These are phyloP conservation scores for Biscutella laevigata DNA, from an alignment of 441 rosid genomes.

Conservation along the genomic window DNA sequence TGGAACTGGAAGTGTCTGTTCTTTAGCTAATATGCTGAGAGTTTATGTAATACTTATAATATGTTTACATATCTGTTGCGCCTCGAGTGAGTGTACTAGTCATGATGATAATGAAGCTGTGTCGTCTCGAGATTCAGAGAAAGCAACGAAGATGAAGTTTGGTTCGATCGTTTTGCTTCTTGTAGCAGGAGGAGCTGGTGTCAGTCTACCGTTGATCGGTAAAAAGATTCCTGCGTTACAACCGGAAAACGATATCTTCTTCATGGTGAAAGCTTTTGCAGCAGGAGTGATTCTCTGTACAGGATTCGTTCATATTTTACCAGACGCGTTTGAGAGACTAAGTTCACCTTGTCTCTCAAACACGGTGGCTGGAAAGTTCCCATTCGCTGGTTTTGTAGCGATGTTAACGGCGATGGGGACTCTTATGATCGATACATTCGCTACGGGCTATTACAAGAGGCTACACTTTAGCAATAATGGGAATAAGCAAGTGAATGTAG, in stretches of 20 bases:
- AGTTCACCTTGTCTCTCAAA: conserved; percentile 34
- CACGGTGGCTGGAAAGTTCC: conserved; percentile 34
- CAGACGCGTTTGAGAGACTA: conserved; percentile 37
- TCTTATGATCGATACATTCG: conserved; percentile 40
- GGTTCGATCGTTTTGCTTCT: conserved; percentile 26
- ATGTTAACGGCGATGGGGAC: conserved; percentile 44
- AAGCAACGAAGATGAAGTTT: conserved; percentile 19
- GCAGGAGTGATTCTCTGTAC: conserved; percentile 49
- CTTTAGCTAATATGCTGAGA: conserved; percentile 16
- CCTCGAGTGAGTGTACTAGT: conserved; percentile 23
- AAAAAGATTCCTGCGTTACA: conserved; percentile 33
- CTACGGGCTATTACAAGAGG: conserved; percentile 35
- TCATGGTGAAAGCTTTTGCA: conserved; percentile 48
- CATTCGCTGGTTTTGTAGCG: conserved; percentile 42
- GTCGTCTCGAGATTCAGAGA: conserved; percentile 15
- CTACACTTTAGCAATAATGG: conserved; percentile 22
- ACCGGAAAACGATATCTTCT: conserved; percentile 46
- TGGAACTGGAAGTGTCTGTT: conserved; percentile 2
- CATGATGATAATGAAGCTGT: conserved; percentile 18
- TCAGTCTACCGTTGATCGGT: conserved; percentile 39
- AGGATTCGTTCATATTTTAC: conserved; percentile 41
- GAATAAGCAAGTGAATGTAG: conserved; percentile 19
- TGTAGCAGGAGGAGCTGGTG: conserved; percentile 39
- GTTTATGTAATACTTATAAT: neutral
- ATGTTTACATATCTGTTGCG: conserved; percentile 24